Conservation (phyloP, 1,284 basidiomycete genomes). For the Ganoderma multipileum region DNA sequence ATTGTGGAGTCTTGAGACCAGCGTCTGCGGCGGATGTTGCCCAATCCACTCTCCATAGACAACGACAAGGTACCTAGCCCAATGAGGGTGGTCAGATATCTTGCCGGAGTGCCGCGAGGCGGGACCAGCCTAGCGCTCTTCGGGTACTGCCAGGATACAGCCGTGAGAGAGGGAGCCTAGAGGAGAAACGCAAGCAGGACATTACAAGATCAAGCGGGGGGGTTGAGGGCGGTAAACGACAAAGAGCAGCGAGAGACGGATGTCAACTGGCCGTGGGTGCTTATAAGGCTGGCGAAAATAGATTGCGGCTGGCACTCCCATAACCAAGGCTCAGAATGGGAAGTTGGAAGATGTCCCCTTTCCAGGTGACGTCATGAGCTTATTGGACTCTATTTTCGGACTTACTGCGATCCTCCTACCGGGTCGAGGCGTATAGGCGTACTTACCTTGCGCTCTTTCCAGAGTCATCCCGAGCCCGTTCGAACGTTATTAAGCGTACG, state of each 20-base stretch:
- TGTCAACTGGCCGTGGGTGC: neutral
- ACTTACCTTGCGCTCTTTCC: too few relatives aligned
- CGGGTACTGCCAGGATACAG: too few relatives aligned
- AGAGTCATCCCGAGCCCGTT: too few relatives aligned
- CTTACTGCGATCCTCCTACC: neutral
- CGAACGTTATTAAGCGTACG: too few relatives aligned
- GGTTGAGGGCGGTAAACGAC: neutral
- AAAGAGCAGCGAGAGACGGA: neutral
- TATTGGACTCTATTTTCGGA: neutral
- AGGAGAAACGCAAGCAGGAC: neutral
- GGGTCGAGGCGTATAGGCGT: too few relatives aligned
- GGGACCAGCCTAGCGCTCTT: too few relatives aligned
- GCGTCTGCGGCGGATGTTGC: neutral
- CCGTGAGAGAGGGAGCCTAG: too few relatives aligned
- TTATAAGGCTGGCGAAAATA: neutral
- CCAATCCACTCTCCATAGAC: neutral
- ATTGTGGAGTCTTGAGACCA: neutral
- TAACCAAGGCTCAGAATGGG: neutral
- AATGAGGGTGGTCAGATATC: neutral
- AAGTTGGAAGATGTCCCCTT: too few relatives aligned
- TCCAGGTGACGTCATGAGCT: neutral
- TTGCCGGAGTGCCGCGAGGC: neutral
- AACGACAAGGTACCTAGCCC: neutral
- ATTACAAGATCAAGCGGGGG: neutral
- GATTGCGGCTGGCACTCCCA: neutral